Evolutionary conservation across 192 early-diverging fungal genomes (phyloP), one percentile per base, ranked within the genome.

Genomic region (Coemansia sp.): DNA sequence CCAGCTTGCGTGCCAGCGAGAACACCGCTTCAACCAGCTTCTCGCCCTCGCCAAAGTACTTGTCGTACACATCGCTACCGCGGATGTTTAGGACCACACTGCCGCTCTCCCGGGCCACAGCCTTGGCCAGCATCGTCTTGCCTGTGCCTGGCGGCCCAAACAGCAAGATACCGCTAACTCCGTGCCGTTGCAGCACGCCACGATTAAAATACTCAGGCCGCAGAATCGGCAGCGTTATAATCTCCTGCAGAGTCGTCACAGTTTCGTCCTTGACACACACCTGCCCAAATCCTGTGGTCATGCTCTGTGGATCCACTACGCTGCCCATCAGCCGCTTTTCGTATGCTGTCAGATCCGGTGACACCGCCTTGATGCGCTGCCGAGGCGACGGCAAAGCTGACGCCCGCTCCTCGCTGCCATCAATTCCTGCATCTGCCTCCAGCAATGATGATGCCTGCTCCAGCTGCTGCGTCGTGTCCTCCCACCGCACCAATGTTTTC

Each of bases 21-120:
- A 98, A 98, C 26, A 98, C 83, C 0, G 94, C 96, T 55, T 89
- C 82, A 8, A 95, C 95, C 60, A 95, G 94, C 83, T 98, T 98
- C 69, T 98, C 96, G 17, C 94, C 93, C 72, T 98, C 94, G 17
- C 96, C 96, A 20, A 96, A 90, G 72, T 94, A 94, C 84, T 91
- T 94, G 69, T 91, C 88, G 60, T 88, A 89, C 44, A 93, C 81
- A 57, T 93, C 91, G 46, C 87, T 89, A 11, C 87, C 85, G 40
- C 88, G 83, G 54, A 93, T 88, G 40, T 91, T 89, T 10, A 93
- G 72, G 73, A 93, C 90, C 11, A 86, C 81, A 37, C 88, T 87
- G 22, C 90, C 90, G 60, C 89, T 88, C 50, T 90, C 88, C 60
- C 92, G 93, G 7, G 91, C 91, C 2, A 93, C 89, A 7, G 90